Evolutionary conservation across 73 alveolate species (phyloP), one percentile per base, ranked within the genome.

Genomic region (Halteria grandinella): DNA sequence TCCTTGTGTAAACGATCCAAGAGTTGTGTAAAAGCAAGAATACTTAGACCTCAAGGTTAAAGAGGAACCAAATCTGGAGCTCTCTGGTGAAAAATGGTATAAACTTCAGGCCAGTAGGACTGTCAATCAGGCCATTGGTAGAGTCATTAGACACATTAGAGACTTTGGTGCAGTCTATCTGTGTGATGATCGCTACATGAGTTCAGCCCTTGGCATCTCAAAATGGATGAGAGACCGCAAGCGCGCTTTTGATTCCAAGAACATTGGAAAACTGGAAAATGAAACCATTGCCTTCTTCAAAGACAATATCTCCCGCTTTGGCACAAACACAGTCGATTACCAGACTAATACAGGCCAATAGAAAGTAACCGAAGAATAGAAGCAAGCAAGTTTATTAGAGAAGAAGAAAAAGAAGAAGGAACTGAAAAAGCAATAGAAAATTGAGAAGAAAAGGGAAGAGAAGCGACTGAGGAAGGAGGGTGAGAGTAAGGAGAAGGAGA

Each of bases 71-170:
- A 36, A 36, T 11, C 11, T 36, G n/a, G 47, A 36, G 11, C 5
- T 36, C 47, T 5, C 5, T 36, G 96, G 96, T 18, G 21, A 60
- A 24, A 77, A 74, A n/a, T 93, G 94, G 95, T 87, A 90, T 55
- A 33, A 25, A 4, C 64, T 54, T 53, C 79, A 91, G 54, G 92
- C 96, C 47, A 55, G 64, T 55, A 70, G 85, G 49, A 87, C 91
- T 15, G 89, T 87, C 44, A 93, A 93, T 69, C 95, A 93, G 55
- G 79, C 94, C 37, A 71, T 83, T 20, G 98, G 98, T 52, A 92
- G 97, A 54, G 87, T 90, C 39, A 85, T 91, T 14, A 87, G 97
- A 52, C 92, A 94, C 55, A 69, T 41, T 24, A 71, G 88, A 57
- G 98, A 94, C 86, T 91, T 88, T 85, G 97, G 97, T 6, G 73